Percentiles rank a stretch among this genome's conserved stretches.
Evolutionary conservation across 495 filamentous ascomycete species (phyloP).

Genomic region (Oleoguttula mirabilis): DNA sequence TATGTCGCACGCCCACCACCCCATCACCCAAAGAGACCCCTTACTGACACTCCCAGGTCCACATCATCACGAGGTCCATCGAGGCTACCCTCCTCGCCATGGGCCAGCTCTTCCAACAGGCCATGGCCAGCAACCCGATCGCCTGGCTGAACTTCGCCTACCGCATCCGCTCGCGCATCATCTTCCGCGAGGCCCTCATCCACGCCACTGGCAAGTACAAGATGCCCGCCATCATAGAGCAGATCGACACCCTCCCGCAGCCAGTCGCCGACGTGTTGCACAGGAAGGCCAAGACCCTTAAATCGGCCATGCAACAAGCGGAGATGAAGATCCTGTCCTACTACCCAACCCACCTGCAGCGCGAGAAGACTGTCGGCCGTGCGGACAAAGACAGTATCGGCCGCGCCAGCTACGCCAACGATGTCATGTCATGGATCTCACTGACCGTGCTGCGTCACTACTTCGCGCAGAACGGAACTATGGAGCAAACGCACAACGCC

Average conservation of each 20-base stretch:
- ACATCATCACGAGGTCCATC: constrained; percentile 30
- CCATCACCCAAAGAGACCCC: background rate
- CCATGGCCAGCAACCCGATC: constrained; percentile 30
- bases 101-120: constrained; percentile 31
- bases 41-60: constrained; percentile 8
- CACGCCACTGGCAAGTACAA: constrained; percentile 38
- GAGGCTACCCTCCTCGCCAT: constrained; percentile 31
- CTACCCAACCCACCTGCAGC: constrained; percentile 10
- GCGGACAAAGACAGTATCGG: constrained; percentile 11
- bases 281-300: constrained; percentile 38
- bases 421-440: constrained; percentile 29
- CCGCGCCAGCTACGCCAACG: constrained; percentile 20
- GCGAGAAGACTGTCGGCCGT: background rate
- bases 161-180: constrained; percentile 31
- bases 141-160: constrained; percentile 33
- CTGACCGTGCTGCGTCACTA: constrained; percentile 24
- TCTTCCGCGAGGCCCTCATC: constrained; percentile 39
- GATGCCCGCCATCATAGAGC: constrained; percentile 6
- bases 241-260: constrained; percentile 7
- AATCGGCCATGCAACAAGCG: constrained; percentile 37
- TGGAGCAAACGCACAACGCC: constrained; percentile 14
- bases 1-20: background rate
- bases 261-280: constrained; percentile 33
- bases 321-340: constrained; percentile 9
- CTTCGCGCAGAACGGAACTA: constrained; percentile 15